A percentile compares a stretch with the other conserved stretches of the same genome.
phyloP scores from a whole-genome alignment of 495 filamentous ascomycete genomes.

The Copromyces sp. region DNA sequence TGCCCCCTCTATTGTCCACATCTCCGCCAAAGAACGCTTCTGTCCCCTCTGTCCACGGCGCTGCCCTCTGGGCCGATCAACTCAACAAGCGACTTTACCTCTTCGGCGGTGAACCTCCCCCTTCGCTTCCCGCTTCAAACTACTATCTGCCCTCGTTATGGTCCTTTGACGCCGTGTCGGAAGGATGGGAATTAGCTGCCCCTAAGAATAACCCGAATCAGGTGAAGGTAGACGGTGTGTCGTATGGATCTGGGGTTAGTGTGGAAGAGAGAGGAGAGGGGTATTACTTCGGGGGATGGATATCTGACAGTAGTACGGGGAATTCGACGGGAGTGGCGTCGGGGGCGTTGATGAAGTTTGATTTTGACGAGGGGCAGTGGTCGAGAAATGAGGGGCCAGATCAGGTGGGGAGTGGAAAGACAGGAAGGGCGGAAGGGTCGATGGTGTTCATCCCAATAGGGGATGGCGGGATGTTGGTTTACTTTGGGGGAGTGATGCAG shows the following conservation, averaged over 20 bases:
- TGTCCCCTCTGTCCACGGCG: conserved; percentile 36
- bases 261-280: conserved; percentile 16
- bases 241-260: conserved; percentile 17
- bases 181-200: conserved; percentile 10
- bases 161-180: conserved; percentile 33
- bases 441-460: conserved; percentile 43
- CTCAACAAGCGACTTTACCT: conserved; percentile 44
- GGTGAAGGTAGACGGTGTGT: conserved; percentile 4
- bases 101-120: conserved; percentile 36
- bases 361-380: neutral
- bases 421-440: conserved; percentile 32
- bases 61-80: conserved; percentile 40
- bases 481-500: conserved; percentile 37
- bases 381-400: neutral
- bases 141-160: conserved; percentile 25
- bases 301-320: conserved; percentile 20
- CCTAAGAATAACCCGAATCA: neutral
- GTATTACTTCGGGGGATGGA: conserved; percentile 37
- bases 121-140: conserved; percentile 5
- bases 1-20: conserved; percentile 40
- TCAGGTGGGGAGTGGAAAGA: neutral
- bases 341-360: neutral
- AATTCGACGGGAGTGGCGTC: neutral
- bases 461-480: conserved; percentile 42
- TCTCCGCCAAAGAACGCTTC: conserved; percentile 35